Evolutionary conservation across 1,284 basidiomycete species (phyloP), one percentile per base, ranked within the genome.

Genomic region (Dichomitus squalens): DNA sequence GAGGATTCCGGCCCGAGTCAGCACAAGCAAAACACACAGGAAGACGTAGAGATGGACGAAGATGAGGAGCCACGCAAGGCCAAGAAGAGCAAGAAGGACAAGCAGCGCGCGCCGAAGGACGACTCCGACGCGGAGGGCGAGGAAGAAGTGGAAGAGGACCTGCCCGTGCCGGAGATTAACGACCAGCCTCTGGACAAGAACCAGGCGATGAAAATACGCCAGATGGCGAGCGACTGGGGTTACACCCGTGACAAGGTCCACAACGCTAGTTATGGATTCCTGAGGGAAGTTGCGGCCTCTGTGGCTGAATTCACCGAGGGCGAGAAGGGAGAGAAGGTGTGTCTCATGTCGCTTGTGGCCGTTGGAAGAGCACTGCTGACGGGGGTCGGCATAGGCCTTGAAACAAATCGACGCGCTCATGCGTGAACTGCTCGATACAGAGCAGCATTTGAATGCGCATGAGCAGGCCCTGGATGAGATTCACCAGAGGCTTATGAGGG

Each of bases 361-460:
- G 9, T 35, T 38, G 12, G 43, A 12, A 25, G n/a, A 4, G 8
- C 25, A 39, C 27, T 6, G 25, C 55, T 64, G 21, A 60, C 40
- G 25, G 21, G 52, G 12, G 6, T 18, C n/a, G 7, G 5, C 39
- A 21, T 53, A 90, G 88, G 74, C 78, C 40, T 67, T 89, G n/a
- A 70, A 71, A 16, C 76, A 83, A 59, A 75, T 92, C 4, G 90
- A 93, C 57, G 49, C 50, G 8, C 75, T 86, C 44, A 87, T 92
- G 82, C 83, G 80, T 65, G 78, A 82, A 41, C 75, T 91, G 6
- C 73, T 93, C 18, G 88, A 92, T 63, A 78, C 87, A 4, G 79
- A 84, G 47, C 75, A 78, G 5, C 82, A 86, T 63, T 82, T 92
- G 73, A 71, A 69, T 18, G 70, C 76, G 6, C 84, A 90, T 61